Evolutionary conservation across 2,329 filamentous ascomycete genomes (phyloP).

Genomic region (Cladorrhinum sp.): DNA sequence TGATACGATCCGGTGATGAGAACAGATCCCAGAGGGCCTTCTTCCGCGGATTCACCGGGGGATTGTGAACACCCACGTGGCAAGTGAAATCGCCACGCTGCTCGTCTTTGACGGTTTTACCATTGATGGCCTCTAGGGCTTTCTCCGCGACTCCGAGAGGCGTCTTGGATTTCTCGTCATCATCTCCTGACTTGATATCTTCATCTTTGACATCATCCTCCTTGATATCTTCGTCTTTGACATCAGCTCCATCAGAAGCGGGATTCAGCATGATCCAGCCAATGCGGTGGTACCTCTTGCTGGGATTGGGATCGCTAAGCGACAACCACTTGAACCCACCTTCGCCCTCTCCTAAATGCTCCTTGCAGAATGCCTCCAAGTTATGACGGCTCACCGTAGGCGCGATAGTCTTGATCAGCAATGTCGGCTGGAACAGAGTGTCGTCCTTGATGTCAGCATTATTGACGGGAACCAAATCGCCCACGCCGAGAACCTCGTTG

Average conservation of each 20-base stretch:
- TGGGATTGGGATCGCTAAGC: conserved; percentile 91
- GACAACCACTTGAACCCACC: conserved; percentile 96
- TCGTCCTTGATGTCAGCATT: conserved; percentile 89
- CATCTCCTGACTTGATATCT: conserved; percentile 63
- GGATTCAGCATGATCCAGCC: conserved; percentile 97
- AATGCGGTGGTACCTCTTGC: conserved; percentile 95
- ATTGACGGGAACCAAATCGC: conserved; percentile 79
- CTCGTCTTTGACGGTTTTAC: conserved; percentile 94
- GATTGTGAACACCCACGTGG: conserved; percentile 93
- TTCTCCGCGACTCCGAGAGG: conserved; percentile 69
- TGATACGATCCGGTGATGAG: conserved; percentile 87
- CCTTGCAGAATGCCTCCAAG: conserved; percentile 89
- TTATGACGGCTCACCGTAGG: conserved; percentile 93
- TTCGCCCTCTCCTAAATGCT: conserved; percentile 85
- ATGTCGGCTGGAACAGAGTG: conserved; percentile 79
- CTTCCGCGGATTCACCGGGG: conserved; percentile 79
- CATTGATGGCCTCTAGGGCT: conserved; percentile 90
- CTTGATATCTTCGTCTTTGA: conserved; percentile 66
- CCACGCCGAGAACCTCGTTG: conserved; percentile 88
- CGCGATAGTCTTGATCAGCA: conserved; percentile 97
- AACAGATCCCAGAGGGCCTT: conserved; percentile 97
- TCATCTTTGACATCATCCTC: conserved; percentile 62
- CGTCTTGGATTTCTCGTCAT: conserved; percentile 54
- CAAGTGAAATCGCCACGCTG: conserved; percentile 94
- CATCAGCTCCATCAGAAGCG: conserved; percentile 61